Base-by-base conservation (phyloP, 2,329 filamentous ascomycete species). In the Neospermospora avenae region DNA sequence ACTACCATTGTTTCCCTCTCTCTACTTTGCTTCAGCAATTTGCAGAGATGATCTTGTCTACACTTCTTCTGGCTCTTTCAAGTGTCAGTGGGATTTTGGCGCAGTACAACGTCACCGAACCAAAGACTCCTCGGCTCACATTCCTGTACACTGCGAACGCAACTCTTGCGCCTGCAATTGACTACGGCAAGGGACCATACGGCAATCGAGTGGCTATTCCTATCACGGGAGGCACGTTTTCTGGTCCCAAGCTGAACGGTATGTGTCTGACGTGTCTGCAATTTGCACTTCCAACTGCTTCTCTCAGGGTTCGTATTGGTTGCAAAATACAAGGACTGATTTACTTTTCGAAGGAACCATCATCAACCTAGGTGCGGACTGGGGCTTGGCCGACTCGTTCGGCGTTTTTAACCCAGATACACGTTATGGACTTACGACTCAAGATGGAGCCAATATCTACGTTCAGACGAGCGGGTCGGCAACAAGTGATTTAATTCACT, bases 381-480 rank as follows among this genome's bases (percentile, higher is more conserved):
- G 59, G 59, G 54, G 54, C 6, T 18, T 57, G n/a, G 53, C 28
- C 31, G 54, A 51, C 22, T 31, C 25, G 4, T 28, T 37, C 4
- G 54, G 54, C 2, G 31, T 28, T 41, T 61, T 61, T 46, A 41
- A 57, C 28, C 44, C 59, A 20, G 59, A 61, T 22, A 41, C 49
- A 8, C 54, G 59, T 20, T 57, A 55, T 20, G 46, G 37, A 24
- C 24, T 61, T 10, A 6, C n/a, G 28, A 61, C 59, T 3, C 3
- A 53, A 20, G 59, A 61, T 16, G 59, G 59, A n/a, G 59, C 48
- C 25, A 54, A 61, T 28, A 61, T 61, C 39, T 61, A 57, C 41
- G 24, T 53, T 25, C 53, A 45, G 48, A 52, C 45, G 2, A 54
- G 54, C 20, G 59, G 59, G 4, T 44, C 59, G 1, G 39, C 46